These are phyloP conservation scores for Hydnomerulius pinastri DNA, from an alignment of 768 basidiomycete species.

Conservation along the genomic window DNA sequence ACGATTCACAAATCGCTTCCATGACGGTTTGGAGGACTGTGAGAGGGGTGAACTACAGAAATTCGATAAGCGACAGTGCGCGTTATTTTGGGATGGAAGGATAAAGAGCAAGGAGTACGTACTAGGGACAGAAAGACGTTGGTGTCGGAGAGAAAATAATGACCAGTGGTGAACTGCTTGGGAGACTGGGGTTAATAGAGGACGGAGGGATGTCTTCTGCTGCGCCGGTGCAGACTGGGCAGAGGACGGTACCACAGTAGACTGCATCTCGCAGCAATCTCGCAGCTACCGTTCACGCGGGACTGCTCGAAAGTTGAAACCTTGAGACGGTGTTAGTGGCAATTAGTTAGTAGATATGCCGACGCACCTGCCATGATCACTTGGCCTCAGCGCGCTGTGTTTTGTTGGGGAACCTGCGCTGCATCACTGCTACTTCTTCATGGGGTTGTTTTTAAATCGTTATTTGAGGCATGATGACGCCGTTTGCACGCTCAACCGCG, in stretches of 20 bases:
- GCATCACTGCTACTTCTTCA: slow-evolving; percentile 72
- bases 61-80: slow-evolving; percentile 50
- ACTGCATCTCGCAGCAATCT: too few relatives aligned
- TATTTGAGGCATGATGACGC: slow-evolving; percentile 67
- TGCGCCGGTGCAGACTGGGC: slow-evolving; percentile 56
- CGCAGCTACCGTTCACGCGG: slow-evolving; percentile 92
- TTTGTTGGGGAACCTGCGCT: slow-evolving; percentile 95
- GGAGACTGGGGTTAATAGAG: slow-evolving; percentile 60
- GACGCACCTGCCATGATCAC: slow-evolving; percentile 95
- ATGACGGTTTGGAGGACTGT: slow-evolving; percentile 94
- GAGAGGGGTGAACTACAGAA: slow-evolving; percentile 69
- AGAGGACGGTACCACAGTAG: slow-evolving; percentile 77
- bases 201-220: slow-evolving; percentile 54
- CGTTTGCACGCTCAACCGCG: too few relatives aligned
- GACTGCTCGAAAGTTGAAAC: slow-evolving; percentile 48
- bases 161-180: slow-evolving; percentile 59
- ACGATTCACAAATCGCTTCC: slow-evolving; percentile 93
- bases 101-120: slow-evolving; percentile 21
- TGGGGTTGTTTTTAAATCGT: slow-evolving; percentile 72
- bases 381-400: slow-evolving; percentile 89
- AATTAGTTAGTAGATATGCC: slow-evolving; percentile 43
- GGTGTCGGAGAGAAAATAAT: slow-evolving; percentile 90
- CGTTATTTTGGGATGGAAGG: neutral
- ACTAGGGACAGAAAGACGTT: slow-evolving; percentile 94
- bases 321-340: neutral